Evolutionary conservation across 495 filamentous ascomycete species (phyloP).

Genomic region (Barbatosphaeria neglecta): DNA sequence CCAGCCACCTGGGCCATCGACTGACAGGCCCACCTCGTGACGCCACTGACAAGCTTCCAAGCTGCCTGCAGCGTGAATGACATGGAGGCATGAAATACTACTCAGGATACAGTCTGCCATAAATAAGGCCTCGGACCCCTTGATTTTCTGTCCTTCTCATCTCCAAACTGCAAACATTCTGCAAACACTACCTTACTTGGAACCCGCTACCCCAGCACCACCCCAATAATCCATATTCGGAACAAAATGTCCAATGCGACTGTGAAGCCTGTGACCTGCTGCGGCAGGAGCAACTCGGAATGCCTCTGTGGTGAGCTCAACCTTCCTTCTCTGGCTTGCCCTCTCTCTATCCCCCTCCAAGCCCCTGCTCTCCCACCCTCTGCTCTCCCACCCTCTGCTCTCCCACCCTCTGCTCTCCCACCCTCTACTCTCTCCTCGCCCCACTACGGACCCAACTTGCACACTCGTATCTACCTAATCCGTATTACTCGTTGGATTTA

Average conservation of each 20-base stretch:
- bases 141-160: not conserved
- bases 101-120: not conserved
- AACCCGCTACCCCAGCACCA: not conserved
- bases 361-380: not conserved
- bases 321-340: not conserved
- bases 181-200: not conserved
- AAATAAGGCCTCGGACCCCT: not conserved
- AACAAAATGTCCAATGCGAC: slow-evolving; percentile 11
- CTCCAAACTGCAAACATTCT: not conserved
- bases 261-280: slow-evolving; percentile 33
- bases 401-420: not conserved
- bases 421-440: no score
- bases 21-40: not conserved
- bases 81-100: not conserved
- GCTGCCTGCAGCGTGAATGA: not conserved
- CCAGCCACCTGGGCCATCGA: not conserved
- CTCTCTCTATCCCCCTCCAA: not conserved
- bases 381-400: not conserved
- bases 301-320: slow-evolving; percentile 38
- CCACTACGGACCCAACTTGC: no score
- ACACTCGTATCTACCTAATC: not conserved
- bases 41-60: not conserved
- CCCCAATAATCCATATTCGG: not conserved
- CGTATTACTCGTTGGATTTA: not conserved
- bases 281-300: slow-evolving; percentile 32